Evolutionary conservation across 2,329 filamentous ascomycete genomes (phyloP).

Genomic region (Pseudogymnoascus sp.): DNA sequence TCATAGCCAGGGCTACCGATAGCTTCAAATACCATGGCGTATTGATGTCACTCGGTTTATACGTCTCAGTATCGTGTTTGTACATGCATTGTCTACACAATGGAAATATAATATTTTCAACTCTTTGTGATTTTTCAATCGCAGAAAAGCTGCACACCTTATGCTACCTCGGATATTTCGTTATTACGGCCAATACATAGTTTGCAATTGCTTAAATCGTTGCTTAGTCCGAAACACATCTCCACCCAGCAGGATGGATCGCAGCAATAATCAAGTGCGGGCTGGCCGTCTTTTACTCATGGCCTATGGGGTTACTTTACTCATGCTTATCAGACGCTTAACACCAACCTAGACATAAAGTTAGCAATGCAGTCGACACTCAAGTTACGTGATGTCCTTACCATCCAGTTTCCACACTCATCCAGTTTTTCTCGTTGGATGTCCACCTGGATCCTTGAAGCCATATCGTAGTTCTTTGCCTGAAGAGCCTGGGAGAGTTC

Average conservation of each 20-base stretch:
- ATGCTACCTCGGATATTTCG: background rate
- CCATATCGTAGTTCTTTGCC: constrained; percentile 58
- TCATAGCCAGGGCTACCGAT: background rate
- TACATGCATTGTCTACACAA: background rate
- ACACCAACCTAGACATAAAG: constrained; percentile 52
- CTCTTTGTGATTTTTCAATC: background rate
- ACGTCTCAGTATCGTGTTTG: background rate
- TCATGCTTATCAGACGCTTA: constrained; percentile 72
- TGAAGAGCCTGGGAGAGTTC: constrained; percentile 59
- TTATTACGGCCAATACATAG: background rate
- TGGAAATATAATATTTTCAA: constrained; percentile 6
- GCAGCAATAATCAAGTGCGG: background rate
- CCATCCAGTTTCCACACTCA: constrained; percentile 83
- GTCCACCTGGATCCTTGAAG: constrained; percentile 61
- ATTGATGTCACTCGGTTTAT: background rate
- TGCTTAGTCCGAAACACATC: background rate
- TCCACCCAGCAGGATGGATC: background rate
- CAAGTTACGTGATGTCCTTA: constrained; percentile 36
- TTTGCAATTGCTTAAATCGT: background rate
- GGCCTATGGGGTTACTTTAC: constrained; percentile 55
- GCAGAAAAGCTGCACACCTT: background rate
- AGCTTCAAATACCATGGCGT: background rate
- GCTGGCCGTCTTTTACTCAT: background rate
- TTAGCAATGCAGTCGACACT: constrained; percentile 31
- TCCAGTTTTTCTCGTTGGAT: constrained; percentile 70